These are phyloP conservation scores for Sergeia podlipaevii DNA, from an alignment of 208 protist genomes.

Conservation along the genomic window DNA sequence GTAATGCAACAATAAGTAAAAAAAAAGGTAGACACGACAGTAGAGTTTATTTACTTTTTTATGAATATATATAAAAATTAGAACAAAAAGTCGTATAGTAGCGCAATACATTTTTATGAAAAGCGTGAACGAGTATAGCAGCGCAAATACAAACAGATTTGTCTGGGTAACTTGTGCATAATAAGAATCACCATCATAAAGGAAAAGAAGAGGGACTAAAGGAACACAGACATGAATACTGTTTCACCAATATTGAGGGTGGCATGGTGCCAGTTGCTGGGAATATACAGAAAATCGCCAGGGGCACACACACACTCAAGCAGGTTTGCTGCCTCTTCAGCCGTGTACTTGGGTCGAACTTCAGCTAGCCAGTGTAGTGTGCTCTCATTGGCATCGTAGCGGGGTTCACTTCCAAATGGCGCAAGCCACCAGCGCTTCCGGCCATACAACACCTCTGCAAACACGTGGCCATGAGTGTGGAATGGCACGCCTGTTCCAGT, in stretches of 20 bases:
- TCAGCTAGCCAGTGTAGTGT: slow-evolving; percentile 22
- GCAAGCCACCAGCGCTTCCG: slow-evolving; percentile 36
- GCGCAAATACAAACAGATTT: no score
- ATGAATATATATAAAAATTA: no score
- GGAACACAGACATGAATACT: slow-evolving; percentile 48
- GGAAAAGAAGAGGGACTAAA: slow-evolving; percentile 8
- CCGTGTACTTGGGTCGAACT: slow-evolving; percentile 12
- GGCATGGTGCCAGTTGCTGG: slow-evolving; percentile 35
- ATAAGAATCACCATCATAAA: no score
- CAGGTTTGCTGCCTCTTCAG: slow-evolving; percentile 2
- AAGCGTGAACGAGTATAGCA: no score
- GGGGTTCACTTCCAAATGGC: slow-evolving; percentile 11
- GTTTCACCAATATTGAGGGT: slow-evolving; percentile 51
- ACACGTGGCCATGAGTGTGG: slow-evolving; percentile 45
- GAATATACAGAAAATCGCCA: slow-evolving; percentile 44
- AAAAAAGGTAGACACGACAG: no score
- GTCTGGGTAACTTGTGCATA: no score
- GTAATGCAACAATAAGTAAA: no score
- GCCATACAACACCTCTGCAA: slow-evolving; percentile 40
- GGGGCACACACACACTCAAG: slow-evolving; percentile 27
- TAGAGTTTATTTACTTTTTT: no score
- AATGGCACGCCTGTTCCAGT: slow-evolving; percentile 43
- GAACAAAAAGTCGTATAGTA: no score
- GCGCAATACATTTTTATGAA: no score
- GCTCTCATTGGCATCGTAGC: slow-evolving; percentile 26